These are phyloP conservation scores for Wickerhamiella sorbophila DNA, from an alignment of 805 yeast genomes.

Conservation along the genomic window DNA sequence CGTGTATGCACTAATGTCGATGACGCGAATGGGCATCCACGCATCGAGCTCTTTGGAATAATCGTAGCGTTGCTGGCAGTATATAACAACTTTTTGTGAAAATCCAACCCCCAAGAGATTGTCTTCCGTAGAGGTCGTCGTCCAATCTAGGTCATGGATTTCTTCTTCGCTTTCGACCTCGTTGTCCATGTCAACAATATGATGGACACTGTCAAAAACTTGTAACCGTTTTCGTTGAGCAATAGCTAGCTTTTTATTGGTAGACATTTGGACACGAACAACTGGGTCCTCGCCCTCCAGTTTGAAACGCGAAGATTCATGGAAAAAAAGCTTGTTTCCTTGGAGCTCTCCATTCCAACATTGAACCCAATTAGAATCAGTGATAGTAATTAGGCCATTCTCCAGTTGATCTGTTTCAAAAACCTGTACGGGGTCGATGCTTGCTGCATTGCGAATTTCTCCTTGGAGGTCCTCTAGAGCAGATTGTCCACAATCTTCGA, in stretches of 20 bases:
- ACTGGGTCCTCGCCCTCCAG: neutral
- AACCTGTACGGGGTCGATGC: neutral
- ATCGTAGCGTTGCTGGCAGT: conserved; percentile 75
- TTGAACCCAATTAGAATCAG: neutral
- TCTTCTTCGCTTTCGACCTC: conserved; percentile 38
- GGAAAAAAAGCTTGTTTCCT: conserved; percentile 1
- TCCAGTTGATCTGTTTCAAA: neutral
- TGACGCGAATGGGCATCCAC: conserved; percentile 58
- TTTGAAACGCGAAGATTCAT: neutral
- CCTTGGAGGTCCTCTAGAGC: neutral
- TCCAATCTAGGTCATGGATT: conserved; percentile 78
- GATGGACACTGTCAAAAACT: conserved; percentile 67
- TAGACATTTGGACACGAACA: conserved; percentile 52
- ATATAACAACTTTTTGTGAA: conserved; percentile 43
- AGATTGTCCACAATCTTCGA: neutral
- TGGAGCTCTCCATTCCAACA: neutral
- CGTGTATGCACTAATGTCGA: conserved; percentile 58
- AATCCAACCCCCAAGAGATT: conserved; percentile 76
- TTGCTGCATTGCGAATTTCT: neutral
- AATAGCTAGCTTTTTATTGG: conserved; percentile 61
- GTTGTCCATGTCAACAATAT: conserved; percentile 52
- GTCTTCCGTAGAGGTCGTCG: conserved; percentile 48
- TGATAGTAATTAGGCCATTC: neutral
- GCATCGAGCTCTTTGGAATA: conserved; percentile 71
- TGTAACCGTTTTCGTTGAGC: conserved; percentile 45